Base-by-base conservation (phyloP, 1,284 basidiomycete species). In the Pseudozyma hubeiensis region DNA sequence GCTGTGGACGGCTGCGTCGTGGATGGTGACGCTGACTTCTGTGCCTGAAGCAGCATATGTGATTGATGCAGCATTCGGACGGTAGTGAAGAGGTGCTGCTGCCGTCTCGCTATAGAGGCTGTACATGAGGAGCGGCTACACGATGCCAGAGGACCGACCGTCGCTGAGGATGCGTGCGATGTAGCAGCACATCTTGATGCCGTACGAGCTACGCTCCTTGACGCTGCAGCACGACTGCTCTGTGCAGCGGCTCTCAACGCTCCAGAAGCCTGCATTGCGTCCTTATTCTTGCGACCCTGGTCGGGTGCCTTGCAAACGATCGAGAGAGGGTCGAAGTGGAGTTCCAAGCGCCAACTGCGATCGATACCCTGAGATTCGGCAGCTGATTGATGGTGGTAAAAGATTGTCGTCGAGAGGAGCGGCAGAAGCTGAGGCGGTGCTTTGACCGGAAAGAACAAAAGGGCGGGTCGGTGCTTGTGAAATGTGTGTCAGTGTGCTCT, bases 31-130 rank as follows among this genome's bases (percentile, higher is more conserved):
- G 54, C 48, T 16, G 65, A 46, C 33, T 63, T 53, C 43, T 56
- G 60, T 31, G 60, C 56, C 39, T 59, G 24, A 11, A 63, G 39
- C 17, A 63, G 40, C 8, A 39, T 9, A 33, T 69, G 61, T 3
- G 61, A 60, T 17, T 69, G 66, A 40, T 69, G 66, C 35, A 69
- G 29, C 44, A 57, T 37, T 7, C 66, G 60, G 0, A 64, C 53
- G 13, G 66, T 57, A 3, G 53, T 40, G 24, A 60, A 63, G 11
- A 63, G 43, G 6, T 63, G 50, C 24, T 59, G 56, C 31, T 56
- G 60, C 47, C 61, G 60, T 53, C 61, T 53, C 30, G 39, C 35
- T 31, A 39, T 13, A 7, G 45, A 17, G 0, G 60, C 17, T 7
- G 31, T 17, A 17, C 29, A 17, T 45, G 33, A 45, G n/a, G 47